Evolutionary conservation across 306 rosid species (phyloP), one percentile per base, ranked within the genome.

Genomic region (Echinosophora koreensis): DNA sequence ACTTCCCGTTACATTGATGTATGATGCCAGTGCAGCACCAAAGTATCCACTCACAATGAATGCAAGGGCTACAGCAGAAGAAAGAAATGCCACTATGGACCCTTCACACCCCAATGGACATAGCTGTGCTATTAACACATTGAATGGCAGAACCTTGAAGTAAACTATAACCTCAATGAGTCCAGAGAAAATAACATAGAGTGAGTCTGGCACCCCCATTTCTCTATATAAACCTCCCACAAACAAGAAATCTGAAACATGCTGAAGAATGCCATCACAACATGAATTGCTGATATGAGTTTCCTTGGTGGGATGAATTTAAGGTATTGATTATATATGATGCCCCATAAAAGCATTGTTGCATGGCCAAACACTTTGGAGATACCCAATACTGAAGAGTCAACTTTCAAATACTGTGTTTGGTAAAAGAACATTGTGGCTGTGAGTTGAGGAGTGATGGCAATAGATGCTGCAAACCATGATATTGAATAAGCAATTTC

Each of bases 371-470:
- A 78, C 73, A 95, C 96, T 82, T 95, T 95, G 18, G 98, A 92
- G 55, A 92, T 66, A 14, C 98, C 97, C 74, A 92, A 51, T 5
- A 87, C 77, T 2, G 95, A 87, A 6, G 97, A 85, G 55, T 88
- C 84, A 13, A 95, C 88, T 63, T 89, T 87, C 77, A 95, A 75
- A 83, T 81, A 28, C 13, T 90, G 83, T 8, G 95, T 92, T 66
- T 95, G 98, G 80, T 95, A 95, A 83, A 92, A 92, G 91, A 95
- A 95, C 98, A 95, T 88, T 50, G 97, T 90, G 73, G 97, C 93
- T 6, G 94, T 90, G n/a, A 95, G 86, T 18, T 87, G 85, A 27
- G 97, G 98, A 78, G 88, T 89, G 32, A 87, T 76, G 46, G 97
- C 94, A 65, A 88, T 88, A n/a, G 97, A 95, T 65, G 87, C 85